Conservation (phyloP, 306 rosid species). For the Casuarina equisetifolia region DNA sequence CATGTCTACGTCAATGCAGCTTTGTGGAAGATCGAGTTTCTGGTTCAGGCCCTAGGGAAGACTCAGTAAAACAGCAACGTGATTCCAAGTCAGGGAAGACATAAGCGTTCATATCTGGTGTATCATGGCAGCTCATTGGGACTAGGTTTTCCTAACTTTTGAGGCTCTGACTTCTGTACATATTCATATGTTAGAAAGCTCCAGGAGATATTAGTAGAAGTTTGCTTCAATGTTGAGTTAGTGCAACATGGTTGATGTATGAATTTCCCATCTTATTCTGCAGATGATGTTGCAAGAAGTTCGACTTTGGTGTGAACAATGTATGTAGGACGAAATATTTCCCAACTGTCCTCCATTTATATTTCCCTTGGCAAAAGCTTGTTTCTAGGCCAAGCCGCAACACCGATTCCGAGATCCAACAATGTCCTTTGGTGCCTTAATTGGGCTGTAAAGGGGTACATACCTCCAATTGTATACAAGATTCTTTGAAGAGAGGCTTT, state of each 20-base stretch:
- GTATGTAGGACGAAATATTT: background rate
- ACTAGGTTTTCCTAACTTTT: background rate
- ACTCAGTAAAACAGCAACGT: background rate
- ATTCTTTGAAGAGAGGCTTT: too few species aligned
- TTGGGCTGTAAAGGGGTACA: too few species aligned
- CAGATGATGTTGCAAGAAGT: too few species aligned
- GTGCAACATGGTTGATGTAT: too few species aligned
- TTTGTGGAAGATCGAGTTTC: background rate
- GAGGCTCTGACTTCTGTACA: background rate
- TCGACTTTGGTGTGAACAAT: background rate
- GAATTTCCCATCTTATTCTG: too few species aligned
- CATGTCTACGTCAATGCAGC: background rate
- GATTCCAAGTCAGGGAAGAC: background rate
- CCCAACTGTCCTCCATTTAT: too few species aligned
- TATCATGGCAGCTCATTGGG: background rate
- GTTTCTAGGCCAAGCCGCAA: too few species aligned
- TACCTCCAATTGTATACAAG: too few species aligned
- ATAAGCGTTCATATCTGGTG: background rate
- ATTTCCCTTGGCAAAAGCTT: too few species aligned
- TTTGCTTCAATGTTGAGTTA: background rate
- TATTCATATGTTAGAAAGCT: background rate
- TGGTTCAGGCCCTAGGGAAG: background rate
- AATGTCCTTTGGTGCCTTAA: too few species aligned
- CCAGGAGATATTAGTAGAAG: background rate
- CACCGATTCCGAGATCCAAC: too few species aligned